These are phyloP conservation scores for Entoloma clypeatum DNA, from an alignment of 1,284 basidiomycete species.

Conservation along the genomic window DNA sequence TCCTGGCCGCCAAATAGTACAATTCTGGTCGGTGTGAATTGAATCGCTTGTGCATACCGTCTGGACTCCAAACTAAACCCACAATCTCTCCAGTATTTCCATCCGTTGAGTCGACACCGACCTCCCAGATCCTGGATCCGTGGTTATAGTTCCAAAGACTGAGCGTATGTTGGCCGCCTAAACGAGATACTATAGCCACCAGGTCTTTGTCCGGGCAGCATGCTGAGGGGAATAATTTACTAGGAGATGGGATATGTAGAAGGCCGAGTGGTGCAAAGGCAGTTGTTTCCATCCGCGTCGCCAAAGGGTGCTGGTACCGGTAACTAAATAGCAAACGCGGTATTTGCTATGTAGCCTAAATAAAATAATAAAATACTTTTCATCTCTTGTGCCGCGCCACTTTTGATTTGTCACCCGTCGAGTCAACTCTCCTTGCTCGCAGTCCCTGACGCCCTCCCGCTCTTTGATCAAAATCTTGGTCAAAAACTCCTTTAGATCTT, in stretches of 20 bases:
- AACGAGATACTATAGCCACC: conserved; percentile 58
- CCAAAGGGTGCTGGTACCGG: too few relatives aligned
- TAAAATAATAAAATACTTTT: conserved; percentile 8
- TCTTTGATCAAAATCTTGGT: conserved; percentile 39
- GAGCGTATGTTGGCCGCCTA: conserved; percentile 63
- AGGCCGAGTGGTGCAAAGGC: conserved; percentile 57
- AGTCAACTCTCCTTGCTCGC: conserved; percentile 47
- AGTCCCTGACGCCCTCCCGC: conserved; percentile 36
- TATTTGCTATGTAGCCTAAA: too few relatives aligned
- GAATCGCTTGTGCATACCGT: conserved; percentile 51
- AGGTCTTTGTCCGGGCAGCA: conserved; percentile 86
- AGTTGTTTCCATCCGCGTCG: conserved; percentile 43
- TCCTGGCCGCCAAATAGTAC: conserved; percentile 39
- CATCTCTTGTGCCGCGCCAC: conserved; percentile 37
- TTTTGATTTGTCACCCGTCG: conserved; percentile 50
- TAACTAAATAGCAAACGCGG: too few relatives aligned
- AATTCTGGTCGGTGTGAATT: conserved; percentile 8
- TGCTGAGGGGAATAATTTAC: conserved; percentile 55
- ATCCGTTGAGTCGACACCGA: conserved; percentile 47
- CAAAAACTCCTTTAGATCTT: conserved; percentile 33
- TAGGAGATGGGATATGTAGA: conserved; percentile 51
- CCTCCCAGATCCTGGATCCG: conserved; percentile 76
- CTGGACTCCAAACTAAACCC: conserved; percentile 74
- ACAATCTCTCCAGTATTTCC: conserved; percentile 47
- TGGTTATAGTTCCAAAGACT: conserved; percentile 74